phyloP scores from a whole-genome alignment of 768 basidiomycete species.

The Sistotremastrum niveocremeum region DNA sequence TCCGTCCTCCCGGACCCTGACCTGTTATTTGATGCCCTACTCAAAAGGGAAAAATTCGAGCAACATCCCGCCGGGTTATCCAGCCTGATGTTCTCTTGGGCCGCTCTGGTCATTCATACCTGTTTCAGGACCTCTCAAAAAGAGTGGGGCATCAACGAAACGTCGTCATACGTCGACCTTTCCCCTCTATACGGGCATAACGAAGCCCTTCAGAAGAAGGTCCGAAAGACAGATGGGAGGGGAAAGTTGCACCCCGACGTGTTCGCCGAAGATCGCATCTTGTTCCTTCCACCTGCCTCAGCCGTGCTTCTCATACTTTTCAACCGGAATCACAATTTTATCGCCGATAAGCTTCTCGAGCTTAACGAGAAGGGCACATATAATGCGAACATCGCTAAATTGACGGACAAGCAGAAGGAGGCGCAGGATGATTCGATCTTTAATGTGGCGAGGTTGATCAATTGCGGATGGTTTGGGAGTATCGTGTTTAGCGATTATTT shows the following conservation, averaged over 20 bases:
- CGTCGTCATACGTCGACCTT: constrained; percentile 78
- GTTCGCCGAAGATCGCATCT: constrained; percentile 67
- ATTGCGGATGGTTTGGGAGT: constrained; percentile 69
- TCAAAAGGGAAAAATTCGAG: constrained; percentile 62
- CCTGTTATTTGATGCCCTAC: constrained; percentile 65
- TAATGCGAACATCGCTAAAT: constrained; percentile 31
- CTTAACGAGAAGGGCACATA: constrained; percentile 68
- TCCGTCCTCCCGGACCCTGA: constrained; percentile 70
- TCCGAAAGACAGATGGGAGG: constrained; percentile 43
- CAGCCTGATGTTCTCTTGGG: constrained; percentile 69
- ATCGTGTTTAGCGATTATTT: constrained; percentile 80
- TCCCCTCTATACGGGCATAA: constrained; percentile 72
- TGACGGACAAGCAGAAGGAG: too few relatives aligned
- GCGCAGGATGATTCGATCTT: constrained; percentile 65
- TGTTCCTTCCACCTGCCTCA: constrained; percentile 68
- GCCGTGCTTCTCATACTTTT: constrained; percentile 73
- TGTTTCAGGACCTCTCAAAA: constrained; percentile 68
- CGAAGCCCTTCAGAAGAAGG: constrained; percentile 41
- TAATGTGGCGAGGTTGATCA: constrained; percentile 66
- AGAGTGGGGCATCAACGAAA: constrained; percentile 61
- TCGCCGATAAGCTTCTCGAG: constrained; percentile 61
- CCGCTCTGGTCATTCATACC: constrained; percentile 72
- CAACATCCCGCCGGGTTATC: constrained; percentile 71
- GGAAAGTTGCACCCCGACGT: constrained; percentile 56
- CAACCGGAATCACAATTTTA: constrained; percentile 83